Evolutionary conservation across 768 basidiomycete genomes (phyloP).

Genomic region (Leccinum broughii): DNA sequence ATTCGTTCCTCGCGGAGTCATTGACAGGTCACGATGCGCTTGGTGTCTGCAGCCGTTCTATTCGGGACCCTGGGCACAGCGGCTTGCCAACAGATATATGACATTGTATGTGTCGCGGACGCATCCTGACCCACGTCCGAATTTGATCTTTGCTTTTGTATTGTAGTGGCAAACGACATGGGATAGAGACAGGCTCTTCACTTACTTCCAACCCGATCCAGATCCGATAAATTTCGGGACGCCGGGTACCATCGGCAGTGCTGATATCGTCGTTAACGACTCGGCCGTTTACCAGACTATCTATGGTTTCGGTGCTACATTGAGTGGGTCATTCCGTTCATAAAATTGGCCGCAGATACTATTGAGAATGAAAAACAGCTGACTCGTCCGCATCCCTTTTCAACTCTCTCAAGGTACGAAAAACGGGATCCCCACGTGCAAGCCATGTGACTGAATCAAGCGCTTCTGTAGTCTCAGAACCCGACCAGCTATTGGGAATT

Average conservation of each 20-base stretch:
- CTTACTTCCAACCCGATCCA: conserved; percentile 31
- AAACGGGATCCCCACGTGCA: background rate
- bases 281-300: conserved; percentile 57
- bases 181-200: conserved; percentile 32
- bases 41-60: conserved; percentile 16
- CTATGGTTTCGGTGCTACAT: conserved; percentile 63
- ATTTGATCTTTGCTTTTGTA: background rate
- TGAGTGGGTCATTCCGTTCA: conserved; percentile 46
- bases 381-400: conserved; percentile 68
- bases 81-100: conserved; percentile 54
- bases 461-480: conserved; percentile 44
- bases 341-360: background rate
- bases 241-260: conserved; percentile 55
- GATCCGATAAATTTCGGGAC: conserved; percentile 34
- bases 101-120: conserved; percentile 40
- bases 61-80: conserved; percentile 24
- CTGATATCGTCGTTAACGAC: conserved; percentile 65
- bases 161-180: conserved; percentile 57
- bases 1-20: background rate
- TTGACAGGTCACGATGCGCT: conserved; percentile 12
- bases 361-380: conserved; percentile 40
- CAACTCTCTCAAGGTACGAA: conserved; percentile 61
- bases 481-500: conserved; percentile 57
- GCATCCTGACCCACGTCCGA: background rate
- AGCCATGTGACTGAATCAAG: conserved; percentile 4